Evolutionary conservation across 768 basidiomycete species (phyloP), one percentile per base, ranked within the genome.

Genomic region (Tulasnella sp.): DNA sequence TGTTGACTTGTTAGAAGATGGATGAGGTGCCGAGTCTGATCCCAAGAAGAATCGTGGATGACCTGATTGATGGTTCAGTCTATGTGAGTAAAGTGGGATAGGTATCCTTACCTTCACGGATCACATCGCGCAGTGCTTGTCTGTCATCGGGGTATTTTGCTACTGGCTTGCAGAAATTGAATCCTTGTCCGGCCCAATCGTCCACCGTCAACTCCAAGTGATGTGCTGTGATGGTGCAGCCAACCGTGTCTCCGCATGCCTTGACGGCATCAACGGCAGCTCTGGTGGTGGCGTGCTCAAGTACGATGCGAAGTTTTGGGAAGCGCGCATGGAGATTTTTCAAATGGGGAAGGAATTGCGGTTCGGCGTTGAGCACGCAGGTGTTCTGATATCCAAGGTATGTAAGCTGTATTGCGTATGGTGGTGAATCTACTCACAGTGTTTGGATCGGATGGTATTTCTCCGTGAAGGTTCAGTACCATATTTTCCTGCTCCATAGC

Each of bases 81-180:
- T 7, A 32, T 15, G 10, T 5, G 31, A 40, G 3, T 39, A 9
- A 22, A 16, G 35, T 24, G 43, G 9, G n/a, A 27, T 25, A 37
- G 31, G 35, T 5, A 5, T 24, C 44, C 55, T 0, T 54, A 83
- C 88, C 87, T 70, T 85, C 76, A 56, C 66, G 70, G 40, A 95
- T 74, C 25, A 90, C 78, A 19, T 83, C 73, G 45, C 77, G 75
- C 52, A 99, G 67, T 12, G 93, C 90, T 59, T 77, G 65, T 13
- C 93, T 74, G 63, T 99, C 95, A 57, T 84, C 81, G 1, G 93
- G 93, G 63, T 78, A 91, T 67, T 99, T 99, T 10, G 95, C 91
- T 19, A 99, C 84, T 0, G 95, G 95, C 65, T 98, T 99, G 72
- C 95, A 98, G 67, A 84, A 99, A 61, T 93, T 77, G 76, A 85